A percentile compares a stretch with the other conserved stretches of the same genome.
Conservation (phyloP, 768 basidiomycete species). For the Leccinellum albellum region DNA sequence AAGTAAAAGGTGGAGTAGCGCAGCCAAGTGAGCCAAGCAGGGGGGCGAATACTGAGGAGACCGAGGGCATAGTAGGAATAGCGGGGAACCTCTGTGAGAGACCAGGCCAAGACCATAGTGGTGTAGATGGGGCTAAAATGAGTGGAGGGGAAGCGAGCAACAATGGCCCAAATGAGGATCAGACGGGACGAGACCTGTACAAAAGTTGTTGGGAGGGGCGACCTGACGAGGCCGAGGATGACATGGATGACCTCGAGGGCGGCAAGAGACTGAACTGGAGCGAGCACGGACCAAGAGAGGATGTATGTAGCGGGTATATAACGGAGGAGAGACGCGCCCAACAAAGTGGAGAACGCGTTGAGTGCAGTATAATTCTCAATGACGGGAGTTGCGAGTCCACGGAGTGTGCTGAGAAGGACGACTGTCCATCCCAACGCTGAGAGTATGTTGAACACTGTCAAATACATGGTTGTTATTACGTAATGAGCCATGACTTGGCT, state of each 20-base stretch:
- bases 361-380: slow-evolving; percentile 29
- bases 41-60: slow-evolving; percentile 48
- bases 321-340: slow-evolving; percentile 31
- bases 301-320: slow-evolving; percentile 47
- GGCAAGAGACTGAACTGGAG: slow-evolving; percentile 80
- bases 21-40: slow-evolving; percentile 63
- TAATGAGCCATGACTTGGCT: slow-evolving; percentile 5
- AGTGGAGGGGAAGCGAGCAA: slow-evolving; percentile 36
- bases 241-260: slow-evolving; percentile 82
- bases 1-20: slow-evolving; percentile 94
- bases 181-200: slow-evolving; percentile 81
- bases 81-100: slow-evolving; percentile 84
- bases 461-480: slow-evolving; percentile 42
- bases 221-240: slow-evolving; percentile 73
- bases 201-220: slow-evolving; percentile 67
- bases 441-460: slow-evolving; percentile 72
- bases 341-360: slow-evolving; percentile 35
- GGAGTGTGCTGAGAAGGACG: slow-evolving; percentile 55
- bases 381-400: slow-evolving; percentile 34
- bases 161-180: slow-evolving; percentile 83
- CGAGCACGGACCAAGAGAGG: slow-evolving; percentile 55
- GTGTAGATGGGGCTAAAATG: slow-evolving; percentile 77
- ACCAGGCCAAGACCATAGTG: slow-evolving; percentile 93
- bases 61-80: slow-evolving; percentile 81
- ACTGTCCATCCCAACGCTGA: slow-evolving; percentile 75